A percentile compares a stretch with the other conserved stretches of the same genome.
These are phyloP conservation scores for Termitomyces sp. DNA, from an alignment of 768 basidiomycete species.

Conservation along the genomic window DNA sequence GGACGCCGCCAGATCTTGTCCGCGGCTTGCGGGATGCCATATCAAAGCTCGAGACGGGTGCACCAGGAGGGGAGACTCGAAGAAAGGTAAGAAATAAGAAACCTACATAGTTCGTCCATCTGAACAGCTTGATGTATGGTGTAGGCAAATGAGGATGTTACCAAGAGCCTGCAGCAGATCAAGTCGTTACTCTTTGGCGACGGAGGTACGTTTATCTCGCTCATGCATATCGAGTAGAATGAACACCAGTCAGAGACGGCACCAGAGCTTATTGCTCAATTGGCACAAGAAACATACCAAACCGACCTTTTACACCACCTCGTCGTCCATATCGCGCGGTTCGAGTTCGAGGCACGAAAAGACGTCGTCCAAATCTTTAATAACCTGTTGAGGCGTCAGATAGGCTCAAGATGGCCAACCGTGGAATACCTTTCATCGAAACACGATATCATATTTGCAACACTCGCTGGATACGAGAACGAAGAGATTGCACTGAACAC, in stretches of 20 bases:
- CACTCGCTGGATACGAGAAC: constrained; percentile 89
- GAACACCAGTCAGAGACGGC: constrained; percentile 53
- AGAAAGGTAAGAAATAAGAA: constrained; percentile 56
- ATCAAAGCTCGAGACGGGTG: constrained; percentile 65
- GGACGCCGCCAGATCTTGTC: constrained; percentile 86
- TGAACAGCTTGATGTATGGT: not conserved
- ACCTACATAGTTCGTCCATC: not conserved
- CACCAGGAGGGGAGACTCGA: constrained; percentile 70
- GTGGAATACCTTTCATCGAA: constrained; percentile 87
- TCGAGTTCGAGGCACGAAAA: constrained; percentile 93
- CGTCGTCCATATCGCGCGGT: constrained; percentile 74
- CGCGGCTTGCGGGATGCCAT: constrained; percentile 76
- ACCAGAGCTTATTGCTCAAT: constrained; percentile 88
- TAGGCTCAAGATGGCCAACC: constrained; percentile 92
- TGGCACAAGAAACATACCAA: constrained; percentile 93
- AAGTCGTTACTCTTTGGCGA: constrained; percentile 86
- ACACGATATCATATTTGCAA: constrained; percentile 70
- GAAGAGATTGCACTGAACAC: constrained; percentile 97
- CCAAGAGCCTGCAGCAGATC: constrained; percentile 86
- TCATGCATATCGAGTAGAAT: not conserved
- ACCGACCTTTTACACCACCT: constrained; percentile 81
- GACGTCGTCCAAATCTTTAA: constrained; percentile 87
- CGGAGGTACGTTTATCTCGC: constrained; percentile 50
- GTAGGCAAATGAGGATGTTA: constrained; percentile 85
- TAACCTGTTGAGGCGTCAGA: constrained; percentile 84